A percentile compares a stretch with the other conserved stretches of the same genome.
phyloP scores from a whole-genome alignment of 257 asterid species.

The Salvia rosmarinus region DNA sequence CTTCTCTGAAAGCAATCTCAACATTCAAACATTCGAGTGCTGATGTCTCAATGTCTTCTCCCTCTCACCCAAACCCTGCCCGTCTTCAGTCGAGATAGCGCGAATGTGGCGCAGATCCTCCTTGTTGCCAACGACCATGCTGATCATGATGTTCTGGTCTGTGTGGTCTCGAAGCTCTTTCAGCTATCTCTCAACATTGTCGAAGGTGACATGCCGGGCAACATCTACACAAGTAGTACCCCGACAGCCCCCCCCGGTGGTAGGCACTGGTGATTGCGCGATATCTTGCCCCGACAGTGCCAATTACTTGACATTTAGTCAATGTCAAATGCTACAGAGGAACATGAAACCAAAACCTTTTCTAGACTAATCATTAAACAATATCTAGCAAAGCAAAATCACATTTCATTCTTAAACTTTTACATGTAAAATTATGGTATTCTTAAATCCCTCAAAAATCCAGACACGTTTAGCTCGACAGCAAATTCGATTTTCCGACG shows the following conservation, averaged over 20 bases:
- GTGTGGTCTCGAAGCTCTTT: constrained; percentile 73
- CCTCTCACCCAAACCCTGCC: constrained; percentile 53
- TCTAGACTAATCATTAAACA: no score
- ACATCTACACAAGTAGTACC: constrained; percentile 64
- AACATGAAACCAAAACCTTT: no score
- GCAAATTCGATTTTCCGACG: no score
- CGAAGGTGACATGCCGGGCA: constrained; percentile 67
- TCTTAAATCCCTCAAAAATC: no score
- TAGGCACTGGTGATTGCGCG: constrained; percentile 79
- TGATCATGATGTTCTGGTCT: constrained; percentile 62
- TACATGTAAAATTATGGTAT: background rate
- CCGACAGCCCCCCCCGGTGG: constrained; percentile 75
- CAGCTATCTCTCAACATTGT: constrained; percentile 64
- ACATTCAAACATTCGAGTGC: constrained; percentile 71
- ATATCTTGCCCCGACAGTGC: no score
- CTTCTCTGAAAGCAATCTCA: constrained; percentile 68
- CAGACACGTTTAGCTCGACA: no score
- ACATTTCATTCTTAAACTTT: background rate
- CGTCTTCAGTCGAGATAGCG: constrained; percentile 63
- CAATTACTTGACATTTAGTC: no score
- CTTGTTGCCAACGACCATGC: constrained; percentile 78
- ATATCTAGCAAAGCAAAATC: background rate
- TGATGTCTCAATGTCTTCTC: constrained; percentile 70
- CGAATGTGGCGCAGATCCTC: constrained; percentile 68
- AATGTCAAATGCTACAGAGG: no score